Base-by-base conservation (phyloP, 495 filamentous ascomycete species). In the Podospora comata region DNA sequence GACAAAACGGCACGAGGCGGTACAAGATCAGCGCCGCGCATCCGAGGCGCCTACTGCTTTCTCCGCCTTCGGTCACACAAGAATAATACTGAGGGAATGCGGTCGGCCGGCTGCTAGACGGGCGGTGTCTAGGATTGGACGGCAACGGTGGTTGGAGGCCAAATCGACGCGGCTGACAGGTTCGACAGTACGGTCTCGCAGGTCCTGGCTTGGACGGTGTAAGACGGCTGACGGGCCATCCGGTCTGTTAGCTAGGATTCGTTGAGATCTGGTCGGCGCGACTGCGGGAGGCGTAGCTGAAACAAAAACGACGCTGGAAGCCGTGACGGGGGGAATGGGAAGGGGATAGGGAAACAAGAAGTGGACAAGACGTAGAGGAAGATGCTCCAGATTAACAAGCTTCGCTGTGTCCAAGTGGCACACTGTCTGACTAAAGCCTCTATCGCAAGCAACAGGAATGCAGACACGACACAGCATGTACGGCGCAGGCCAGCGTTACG, bases 201-300 rank as follows among this genome's bases (percentile, higher is more conserved):
- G 56, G 62, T 56, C 62, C 55, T 57, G 56, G 6, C 6, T 20
- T 20, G 18, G 56, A 58, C 56, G 56, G 56, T 44, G 55, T 65
- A 18, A 7, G 26, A 65, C 57, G 34, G 67, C 32, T 32, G 23
- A 56, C 44, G 61, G 44, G 30, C n/a, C 39, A 48, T 48, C 39
- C 39, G 39, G 11, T 64, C 30, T 69, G 69, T 70, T 65, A 70
- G 69, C 61, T 58, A n/a, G 55, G 55, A 66, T 69, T 63, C 59
- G 60, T 54, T 66, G 26, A 44, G 23, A 63, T 63, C 18, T 32
- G 18, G 1, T 59, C 57, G 65, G 62, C 65, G 28, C 15, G 19
- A 70, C 39, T 58, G 62, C 69, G 62, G 65, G 69, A 54, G 65
- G 62, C 57, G 65, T 44, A 65, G 67, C 56, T 70, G 69, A 70